These are phyloP conservation scores for Coccinonectria pachysandricola DNA, from an alignment of 2,329 filamentous ascomycete species.

Conservation along the genomic window DNA sequence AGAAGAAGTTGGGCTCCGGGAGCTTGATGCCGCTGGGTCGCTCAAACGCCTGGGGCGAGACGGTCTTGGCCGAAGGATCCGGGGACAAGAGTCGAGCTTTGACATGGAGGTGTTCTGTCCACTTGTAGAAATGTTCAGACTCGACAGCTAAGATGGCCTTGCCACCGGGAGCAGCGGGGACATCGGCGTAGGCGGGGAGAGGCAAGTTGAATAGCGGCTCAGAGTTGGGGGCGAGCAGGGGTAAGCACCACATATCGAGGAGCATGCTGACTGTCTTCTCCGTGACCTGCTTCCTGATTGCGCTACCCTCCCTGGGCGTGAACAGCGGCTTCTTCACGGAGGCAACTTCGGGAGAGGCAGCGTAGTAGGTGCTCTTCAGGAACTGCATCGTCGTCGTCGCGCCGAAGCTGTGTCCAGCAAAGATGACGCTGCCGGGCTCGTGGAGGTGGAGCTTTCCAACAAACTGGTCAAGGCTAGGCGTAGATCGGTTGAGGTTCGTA, in stretches of 20 bases:
- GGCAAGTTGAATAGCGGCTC: slow-evolving; percentile 60
- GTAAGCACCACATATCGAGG: slow-evolving; percentile 74
- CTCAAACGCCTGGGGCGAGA: slow-evolving; percentile 32
- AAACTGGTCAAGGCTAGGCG: slow-evolving; percentile 46
- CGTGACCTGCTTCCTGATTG: slow-evolving; percentile 56
- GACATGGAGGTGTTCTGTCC: slow-evolving; percentile 60
- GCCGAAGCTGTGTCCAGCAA: slow-evolving; percentile 74
- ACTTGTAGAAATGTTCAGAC: slow-evolving; percentile 69
- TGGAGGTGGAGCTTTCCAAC: slow-evolving; percentile 54
- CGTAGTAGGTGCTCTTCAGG: slow-evolving; percentile 69
- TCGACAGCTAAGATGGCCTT: slow-evolving; percentile 58
- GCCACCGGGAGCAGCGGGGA: slow-evolving; percentile 41
- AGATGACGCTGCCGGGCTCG: slow-evolving; percentile 61
- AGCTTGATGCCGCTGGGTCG: slow-evolving; percentile 32
- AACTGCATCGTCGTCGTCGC: slow-evolving; percentile 65
- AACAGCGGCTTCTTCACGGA: slow-evolving; percentile 50
- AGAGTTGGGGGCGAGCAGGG: slow-evolving; percentile 53
- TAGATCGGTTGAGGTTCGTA: slow-evolving; percentile 44
- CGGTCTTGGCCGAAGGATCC: slow-evolving; percentile 33
- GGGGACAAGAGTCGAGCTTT: slow-evolving; percentile 58
- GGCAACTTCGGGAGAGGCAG: slow-evolving; percentile 33
- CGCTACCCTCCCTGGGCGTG: slow-evolving; percentile 41
- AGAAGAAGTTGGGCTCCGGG: slow-evolving; percentile 59
- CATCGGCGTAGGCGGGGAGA: slow-evolving; percentile 54
- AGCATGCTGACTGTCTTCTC: slow-evolving; percentile 55